Evolutionary conservation across 257 asterid species (phyloP).

Genomic region (Solanum sitiens): DNA sequence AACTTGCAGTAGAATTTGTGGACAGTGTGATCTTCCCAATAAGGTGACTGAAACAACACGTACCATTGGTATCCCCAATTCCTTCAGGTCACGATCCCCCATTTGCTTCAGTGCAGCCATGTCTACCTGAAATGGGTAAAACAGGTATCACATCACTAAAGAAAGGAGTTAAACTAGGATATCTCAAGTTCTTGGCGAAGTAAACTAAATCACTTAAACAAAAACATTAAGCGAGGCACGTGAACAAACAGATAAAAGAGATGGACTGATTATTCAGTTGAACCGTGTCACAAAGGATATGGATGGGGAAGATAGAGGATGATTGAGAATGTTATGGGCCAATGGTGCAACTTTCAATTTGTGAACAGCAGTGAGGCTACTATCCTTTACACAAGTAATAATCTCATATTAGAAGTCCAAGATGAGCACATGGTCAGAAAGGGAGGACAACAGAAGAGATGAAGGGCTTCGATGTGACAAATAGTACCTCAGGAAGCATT

Average conservation of each 20-base stretch:
- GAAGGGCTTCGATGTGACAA: background rate
- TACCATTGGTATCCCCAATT: conserved; percentile 80
- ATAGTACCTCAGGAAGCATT: background rate
- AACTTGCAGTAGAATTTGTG: background rate
- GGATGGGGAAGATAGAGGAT: background rate
- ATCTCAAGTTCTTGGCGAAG: background rate
- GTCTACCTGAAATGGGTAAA: conserved; percentile 44
- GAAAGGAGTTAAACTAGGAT: background rate
- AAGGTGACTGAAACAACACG: background rate
- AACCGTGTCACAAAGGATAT: background rate
- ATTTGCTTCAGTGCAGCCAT: conserved; percentile 64
- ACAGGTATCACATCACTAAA: background rate
- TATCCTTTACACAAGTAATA: background rate
- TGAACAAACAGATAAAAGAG: background rate
- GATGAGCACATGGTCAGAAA: background rate
- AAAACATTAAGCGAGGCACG: background rate
- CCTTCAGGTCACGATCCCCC: conserved; percentile 64
- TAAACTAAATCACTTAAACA: background rate
- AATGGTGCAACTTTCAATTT: background rate
- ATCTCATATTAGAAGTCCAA: background rate
- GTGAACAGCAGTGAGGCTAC: background rate
- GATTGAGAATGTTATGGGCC: background rate
- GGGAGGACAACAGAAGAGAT: background rate
- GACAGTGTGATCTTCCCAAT: background rate
- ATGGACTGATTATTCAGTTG: background rate